A percentile compares a stretch with the other conserved stretches of the same genome.
phyloP scores from a whole-genome alignment of 148 eudicot genomes.

The Fagopyrum homotropicum region DNA sequence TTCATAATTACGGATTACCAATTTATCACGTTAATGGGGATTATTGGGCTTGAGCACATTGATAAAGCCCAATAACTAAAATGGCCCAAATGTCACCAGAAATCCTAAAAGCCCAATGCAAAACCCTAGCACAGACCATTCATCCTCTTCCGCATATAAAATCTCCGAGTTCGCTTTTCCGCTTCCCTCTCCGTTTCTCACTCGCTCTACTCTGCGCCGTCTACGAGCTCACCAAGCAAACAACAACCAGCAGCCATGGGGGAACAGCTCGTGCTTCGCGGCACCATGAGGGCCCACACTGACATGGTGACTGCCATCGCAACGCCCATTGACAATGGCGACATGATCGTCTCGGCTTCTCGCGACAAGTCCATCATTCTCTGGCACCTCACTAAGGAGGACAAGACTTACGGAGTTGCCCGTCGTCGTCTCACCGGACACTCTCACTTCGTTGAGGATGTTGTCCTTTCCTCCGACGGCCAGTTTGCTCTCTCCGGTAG shows the following conservation, averaged over 20 bases:
- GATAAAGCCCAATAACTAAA: not conserved
- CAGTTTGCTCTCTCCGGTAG: slow-evolving; percentile 35
- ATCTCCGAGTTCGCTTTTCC: not conserved
- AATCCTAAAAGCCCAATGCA: not conserved
- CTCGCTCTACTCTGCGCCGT: not conserved
- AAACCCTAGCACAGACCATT: not conserved
- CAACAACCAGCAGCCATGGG: slow-evolving; percentile 21
- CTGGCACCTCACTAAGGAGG: slow-evolving; percentile 48
- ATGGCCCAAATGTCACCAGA: not conserved
- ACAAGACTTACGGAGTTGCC: slow-evolving; percentile 49
- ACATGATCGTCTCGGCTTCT: slow-evolving; percentile 48
- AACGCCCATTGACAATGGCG: slow-evolving; percentile 50
- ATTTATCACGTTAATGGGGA: not conserved
- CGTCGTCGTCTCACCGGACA: slow-evolving; percentile 72
- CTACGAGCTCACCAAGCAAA: not conserved
- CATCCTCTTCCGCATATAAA: not conserved
- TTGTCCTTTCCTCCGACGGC: slow-evolving; percentile 77
- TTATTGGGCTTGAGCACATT: not conserved
- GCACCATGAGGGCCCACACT: slow-evolving; percentile 54
- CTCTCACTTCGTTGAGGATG: slow-evolving; percentile 80
- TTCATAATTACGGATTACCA: not conserved
- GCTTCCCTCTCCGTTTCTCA: not conserved
- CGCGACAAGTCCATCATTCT: slow-evolving; percentile 52
- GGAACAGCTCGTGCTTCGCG: slow-evolving; percentile 37
- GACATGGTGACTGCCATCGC: slow-evolving; percentile 64